A percentile compares a stretch with the other conserved stretches of the same genome.
These are phyloP conservation scores for Eutrema salsugineum DNA, from an alignment of 441 rosid species.

Conservation along the genomic window DNA sequence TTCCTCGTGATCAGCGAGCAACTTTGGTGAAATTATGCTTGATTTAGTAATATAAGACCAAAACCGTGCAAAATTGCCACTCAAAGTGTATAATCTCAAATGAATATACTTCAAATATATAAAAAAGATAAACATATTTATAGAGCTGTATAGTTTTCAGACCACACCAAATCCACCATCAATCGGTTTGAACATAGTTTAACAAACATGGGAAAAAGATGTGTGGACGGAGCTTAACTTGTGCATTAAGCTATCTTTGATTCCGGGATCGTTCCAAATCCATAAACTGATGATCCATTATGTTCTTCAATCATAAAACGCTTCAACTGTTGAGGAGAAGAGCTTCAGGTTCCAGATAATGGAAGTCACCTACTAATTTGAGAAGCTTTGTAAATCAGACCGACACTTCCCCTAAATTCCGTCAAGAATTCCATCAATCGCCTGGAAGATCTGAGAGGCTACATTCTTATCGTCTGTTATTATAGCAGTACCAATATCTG, in stretches of 20 bases:
- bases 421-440: slow-evolving; percentile 39
- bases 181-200: too few species aligned
- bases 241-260: not conserved
- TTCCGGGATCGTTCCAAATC: not conserved
- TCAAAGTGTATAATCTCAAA: too few species aligned
- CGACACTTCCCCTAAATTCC: slow-evolving; percentile 35
- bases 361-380: not conserved
- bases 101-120: too few species aligned
- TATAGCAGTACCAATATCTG: slow-evolving; percentile 38
- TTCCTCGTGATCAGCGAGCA: too few species aligned
- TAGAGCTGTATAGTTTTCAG: too few species aligned
- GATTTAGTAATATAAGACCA: too few species aligned
- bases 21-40: too few species aligned
- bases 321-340: not conserved
- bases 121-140: too few species aligned
- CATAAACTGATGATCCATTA: not conserved
- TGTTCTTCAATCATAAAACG: not conserved
- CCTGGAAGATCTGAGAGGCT: slow-evolving; percentile 42
- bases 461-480: slow-evolving; percentile 41
- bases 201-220: too few species aligned
- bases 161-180: too few species aligned
- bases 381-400: not conserved
- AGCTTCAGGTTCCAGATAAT: not conserved
- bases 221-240: not conserved
- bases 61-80: too few species aligned